Evolutionary conservation across 371 early-diverging fungal genomes (phyloP).

Genomic region (Smittium mucronatum): DNA sequence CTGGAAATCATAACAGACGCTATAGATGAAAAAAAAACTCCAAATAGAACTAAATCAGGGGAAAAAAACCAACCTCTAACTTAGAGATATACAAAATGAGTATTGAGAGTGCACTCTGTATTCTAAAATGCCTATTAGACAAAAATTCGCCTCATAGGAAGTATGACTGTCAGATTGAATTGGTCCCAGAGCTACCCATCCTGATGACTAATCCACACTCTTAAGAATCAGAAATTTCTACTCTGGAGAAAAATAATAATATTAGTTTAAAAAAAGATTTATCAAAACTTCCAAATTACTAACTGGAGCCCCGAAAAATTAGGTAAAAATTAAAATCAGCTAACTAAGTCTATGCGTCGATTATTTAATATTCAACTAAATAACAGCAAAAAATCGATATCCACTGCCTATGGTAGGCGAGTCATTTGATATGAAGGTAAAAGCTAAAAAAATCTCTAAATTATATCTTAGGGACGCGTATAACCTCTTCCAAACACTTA

Average conservation of each 20-base stretch:
- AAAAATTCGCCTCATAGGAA: constrained; percentile 14
- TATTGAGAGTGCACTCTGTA: neutral
- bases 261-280: constrained; percentile 9
- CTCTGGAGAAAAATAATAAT: constrained; percentile 2
- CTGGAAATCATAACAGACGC: no score
- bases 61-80: neutral
- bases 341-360: constrained; percentile 31
- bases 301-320: constrained; percentile 29
- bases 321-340: constrained; percentile 40
- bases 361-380: constrained; percentile 37
- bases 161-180: constrained; percentile 14
- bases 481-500: constrained; percentile 25
- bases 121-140: neutral
- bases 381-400: constrained; percentile 26
- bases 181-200: constrained; percentile 13
- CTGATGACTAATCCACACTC: constrained; percentile 5
- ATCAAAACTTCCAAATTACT: constrained; percentile 15
- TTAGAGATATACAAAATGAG: neutral
- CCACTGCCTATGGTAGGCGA: constrained; percentile 31
- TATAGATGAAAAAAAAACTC: no score
- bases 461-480: constrained; percentile 30
- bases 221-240: neutral
- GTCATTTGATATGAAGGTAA: constrained; percentile 23
- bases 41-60: no score
- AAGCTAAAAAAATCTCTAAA: constrained; percentile 20